Evolutionary conservation across 2,329 filamentous ascomycete genomes (phyloP).

Genomic region (Aphanoascus verrucosus): DNA sequence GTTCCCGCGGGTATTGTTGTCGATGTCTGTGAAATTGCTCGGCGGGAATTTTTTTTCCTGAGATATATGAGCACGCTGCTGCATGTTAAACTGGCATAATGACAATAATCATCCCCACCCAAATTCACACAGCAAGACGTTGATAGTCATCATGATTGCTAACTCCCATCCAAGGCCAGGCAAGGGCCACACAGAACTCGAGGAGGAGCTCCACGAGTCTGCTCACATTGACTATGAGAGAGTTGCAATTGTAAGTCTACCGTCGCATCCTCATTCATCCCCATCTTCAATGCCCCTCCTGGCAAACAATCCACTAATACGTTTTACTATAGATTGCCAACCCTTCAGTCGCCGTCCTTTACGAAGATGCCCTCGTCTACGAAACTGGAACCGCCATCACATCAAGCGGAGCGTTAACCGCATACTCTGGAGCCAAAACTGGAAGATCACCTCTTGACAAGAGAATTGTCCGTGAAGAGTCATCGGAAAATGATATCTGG

Average conservation of each 20-base stretch:
- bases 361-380: constrained; percentile 98
- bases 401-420: constrained; percentile 84
- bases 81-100: not conserved
- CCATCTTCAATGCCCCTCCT: not conserved
- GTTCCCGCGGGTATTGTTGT: constrained; percentile 10
- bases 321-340: constrained; percentile 55
- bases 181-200: constrained; percentile 86
- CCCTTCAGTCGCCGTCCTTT: constrained; percentile 86
- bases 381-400: constrained; percentile 97
- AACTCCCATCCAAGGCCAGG: constrained; percentile 50
- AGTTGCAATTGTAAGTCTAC: constrained; percentile 77
- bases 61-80: not conserved
- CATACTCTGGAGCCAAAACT: constrained; percentile 97
- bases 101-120: not conserved
- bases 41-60: not conserved
- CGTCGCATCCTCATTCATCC: constrained; percentile 1
- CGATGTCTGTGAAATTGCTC: constrained; percentile 2
- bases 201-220: constrained; percentile 93
- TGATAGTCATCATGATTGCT: constrained; percentile 6
- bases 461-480: constrained; percentile 85
- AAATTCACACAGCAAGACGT: not conserved
- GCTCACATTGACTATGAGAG: constrained; percentile 99
- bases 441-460: constrained; percentile 95
- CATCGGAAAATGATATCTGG: constrained; percentile 88
- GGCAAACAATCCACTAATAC: not conserved